phyloP scores from a whole-genome alignment of 2,329 filamentous ascomycete species.

The Coniella lustricola region DNA sequence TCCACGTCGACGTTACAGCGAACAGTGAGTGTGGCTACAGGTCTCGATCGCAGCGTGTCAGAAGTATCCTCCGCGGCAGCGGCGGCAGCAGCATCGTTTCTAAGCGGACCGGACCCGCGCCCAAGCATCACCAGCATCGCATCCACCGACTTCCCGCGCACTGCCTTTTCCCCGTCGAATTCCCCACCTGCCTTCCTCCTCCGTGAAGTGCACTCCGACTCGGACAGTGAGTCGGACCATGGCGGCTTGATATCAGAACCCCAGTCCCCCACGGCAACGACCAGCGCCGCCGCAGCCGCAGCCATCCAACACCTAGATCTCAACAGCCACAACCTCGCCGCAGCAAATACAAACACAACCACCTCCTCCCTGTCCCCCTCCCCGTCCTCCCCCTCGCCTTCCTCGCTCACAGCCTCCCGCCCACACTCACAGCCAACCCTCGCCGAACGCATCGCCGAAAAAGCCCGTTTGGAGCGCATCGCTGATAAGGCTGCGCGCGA shows the following conservation, averaged over 20 bases:
- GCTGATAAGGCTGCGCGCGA: slow-evolving; percentile 48
- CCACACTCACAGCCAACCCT: slow-evolving; percentile 28
- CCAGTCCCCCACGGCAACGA: slow-evolving; percentile 4
- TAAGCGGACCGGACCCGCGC: slow-evolving; percentile 12
- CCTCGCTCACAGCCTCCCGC: slow-evolving; percentile 17
- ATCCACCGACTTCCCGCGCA: slow-evolving; percentile 16
- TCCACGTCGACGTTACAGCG: slow-evolving; percentile 19
- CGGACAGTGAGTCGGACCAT: not conserved
- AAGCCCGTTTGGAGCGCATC: slow-evolving; percentile 53
- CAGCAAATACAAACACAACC: too few species aligned
- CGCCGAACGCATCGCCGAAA: slow-evolving; percentile 51
- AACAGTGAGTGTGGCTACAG: slow-evolving; percentile 9
- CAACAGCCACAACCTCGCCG: too few species aligned
- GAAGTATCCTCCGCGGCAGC: slow-evolving; percentile 11
- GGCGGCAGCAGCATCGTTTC: slow-evolving; percentile 1
- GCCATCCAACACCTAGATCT: too few species aligned
- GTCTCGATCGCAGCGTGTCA: slow-evolving; percentile 17
- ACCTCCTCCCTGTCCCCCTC: slow-evolving; percentile 12
- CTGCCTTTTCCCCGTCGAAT: slow-evolving; percentile 17
- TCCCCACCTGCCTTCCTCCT: slow-evolving; percentile 17
- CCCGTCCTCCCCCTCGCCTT: too few species aligned
- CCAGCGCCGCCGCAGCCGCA: too few species aligned
- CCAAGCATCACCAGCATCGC: slow-evolving; percentile 17
- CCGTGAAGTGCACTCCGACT: slow-evolving; percentile 6
- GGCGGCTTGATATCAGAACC: not conserved